phyloP scores from a whole-genome alignment of 768 basidiomycete species.

The Dacryopinax primogenitus region DNA sequence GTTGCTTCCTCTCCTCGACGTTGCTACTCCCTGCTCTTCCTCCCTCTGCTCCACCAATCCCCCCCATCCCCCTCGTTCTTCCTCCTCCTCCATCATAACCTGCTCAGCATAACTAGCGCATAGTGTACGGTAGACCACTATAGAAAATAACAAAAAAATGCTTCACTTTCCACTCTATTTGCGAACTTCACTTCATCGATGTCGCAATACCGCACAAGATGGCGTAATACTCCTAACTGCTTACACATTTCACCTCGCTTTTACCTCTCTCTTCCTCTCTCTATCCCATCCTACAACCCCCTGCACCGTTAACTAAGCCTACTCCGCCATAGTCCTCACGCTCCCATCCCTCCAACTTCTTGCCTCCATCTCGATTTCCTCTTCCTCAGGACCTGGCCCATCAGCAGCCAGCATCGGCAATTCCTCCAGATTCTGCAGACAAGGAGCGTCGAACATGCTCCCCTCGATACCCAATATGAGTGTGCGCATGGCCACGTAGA shows the following conservation, averaged over 20 bases:
- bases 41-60: neutral
- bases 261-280: neutral
- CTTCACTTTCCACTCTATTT: neutral
- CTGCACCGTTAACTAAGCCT: neutral
- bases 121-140: neutral
- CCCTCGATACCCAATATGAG: neutral
- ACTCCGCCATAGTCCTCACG: neutral
- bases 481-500: neutral
- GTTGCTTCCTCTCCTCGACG: neutral
- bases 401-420: neutral
- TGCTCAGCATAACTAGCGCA: neutral
- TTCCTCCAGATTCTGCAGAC: neutral
- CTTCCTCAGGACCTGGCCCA: neutral
- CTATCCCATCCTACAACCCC: neutral
- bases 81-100: neutral
- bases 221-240: too few species aligned
- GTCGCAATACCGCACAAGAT: neutral
- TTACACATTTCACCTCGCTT: too few species aligned
- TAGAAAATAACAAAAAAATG: neutral
- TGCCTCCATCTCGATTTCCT: constrained; percentile 5
- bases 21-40: neutral
- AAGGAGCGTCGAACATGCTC: constrained; percentile 4
- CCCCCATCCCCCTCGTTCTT: neutral
- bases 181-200: neutral
- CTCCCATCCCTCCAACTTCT: neutral